Base-by-base conservation (phyloP, 768 basidiomycete species). In the Suillus fuscotomentosus region DNA sequence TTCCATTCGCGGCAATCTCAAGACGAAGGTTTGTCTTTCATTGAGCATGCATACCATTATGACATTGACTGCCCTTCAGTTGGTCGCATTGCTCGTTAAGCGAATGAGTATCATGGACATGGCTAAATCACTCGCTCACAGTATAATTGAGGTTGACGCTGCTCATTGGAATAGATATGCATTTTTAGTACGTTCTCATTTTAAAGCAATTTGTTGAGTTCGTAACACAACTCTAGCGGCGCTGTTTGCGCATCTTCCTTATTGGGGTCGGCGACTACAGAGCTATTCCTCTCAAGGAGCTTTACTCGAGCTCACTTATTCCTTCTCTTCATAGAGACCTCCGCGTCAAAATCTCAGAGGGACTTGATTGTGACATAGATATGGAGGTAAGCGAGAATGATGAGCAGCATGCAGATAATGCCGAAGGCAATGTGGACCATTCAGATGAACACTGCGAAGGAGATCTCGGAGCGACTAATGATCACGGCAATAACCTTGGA, bases 161-260 rank as follows among this genome's bases (percentile, higher is more conserved):
- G 27, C 56, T 34, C 63, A 63, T 43, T 63, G 63, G 63, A 63
- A 42, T 15, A 47, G 63, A 36, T 45, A 60, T 15, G 41, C 63
- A 10, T 63, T 63, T 34, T 48, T 63, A 15, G 63, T 60, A 60
- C 22, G 57, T 63, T 22, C 7, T 48, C 1, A 22, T 48, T 48
- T 22, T 48, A 22, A 13, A 1, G n/a, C 22, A 48, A 2, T 13
- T 48, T 48, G 9, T 48, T 22, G n/a, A 48, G 47, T 24, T 4
- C 9, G 6, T 48, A 48, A 48, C 3, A 48, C 13, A 13, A 24
- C 2, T 48, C 47, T 48, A 48, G 47, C 13, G 22, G n/a, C 13
- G 5, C 47, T 48, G 47, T 22, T 48, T 48, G 47, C 22, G 8
- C 9, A 48, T 48, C 8, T 43, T 43, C 20, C 17, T 43, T 20